Evolutionary conservation across 202 grass and related monocot species (phyloP).

Genomic region (Panicum virgatum): DNA sequence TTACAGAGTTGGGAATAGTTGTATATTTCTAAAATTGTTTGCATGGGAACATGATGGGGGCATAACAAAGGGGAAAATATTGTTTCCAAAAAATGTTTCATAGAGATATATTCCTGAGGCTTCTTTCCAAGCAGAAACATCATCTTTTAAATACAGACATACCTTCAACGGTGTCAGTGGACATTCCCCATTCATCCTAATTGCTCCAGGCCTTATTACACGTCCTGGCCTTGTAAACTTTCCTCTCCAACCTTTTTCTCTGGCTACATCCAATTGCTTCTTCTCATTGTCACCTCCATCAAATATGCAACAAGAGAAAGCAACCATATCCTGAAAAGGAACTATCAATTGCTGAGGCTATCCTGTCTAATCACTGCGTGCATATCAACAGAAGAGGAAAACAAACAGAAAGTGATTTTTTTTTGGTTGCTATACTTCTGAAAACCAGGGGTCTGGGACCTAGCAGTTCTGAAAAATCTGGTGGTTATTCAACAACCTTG

Average conservation of each 20-base stretch:
- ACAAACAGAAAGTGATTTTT: not conserved
- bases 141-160: constrained; percentile 36
- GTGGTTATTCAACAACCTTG: not conserved
- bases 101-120: constrained; percentile 33
- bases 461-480: constrained; percentile 8
- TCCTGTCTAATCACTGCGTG: not conserved
- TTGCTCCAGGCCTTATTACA: constrained; percentile 88
- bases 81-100: too few relatives aligned
- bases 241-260: constrained; percentile 94
- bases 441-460: not conserved
- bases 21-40: too few relatives aligned
- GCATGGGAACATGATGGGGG: too few relatives aligned
- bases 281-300: constrained; percentile 80
- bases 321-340: constrained; percentile 94
- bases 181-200: constrained; percentile 96
- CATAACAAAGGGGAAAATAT: too few relatives aligned
- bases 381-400: constrained; percentile 9
- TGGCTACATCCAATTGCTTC: constrained; percentile 79
- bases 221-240: constrained; percentile 94
- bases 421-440: not conserved
- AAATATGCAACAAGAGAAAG: constrained; percentile 95
- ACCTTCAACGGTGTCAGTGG: constrained; percentile 98
- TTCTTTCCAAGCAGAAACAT: constrained; percentile 9
- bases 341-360: constrained; percentile 9
- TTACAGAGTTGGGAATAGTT: too few relatives aligned